These are phyloP conservation scores for Clitopilus passeckerianus DNA, from an alignment of 768 basidiomycete species.

Conservation along the genomic window DNA sequence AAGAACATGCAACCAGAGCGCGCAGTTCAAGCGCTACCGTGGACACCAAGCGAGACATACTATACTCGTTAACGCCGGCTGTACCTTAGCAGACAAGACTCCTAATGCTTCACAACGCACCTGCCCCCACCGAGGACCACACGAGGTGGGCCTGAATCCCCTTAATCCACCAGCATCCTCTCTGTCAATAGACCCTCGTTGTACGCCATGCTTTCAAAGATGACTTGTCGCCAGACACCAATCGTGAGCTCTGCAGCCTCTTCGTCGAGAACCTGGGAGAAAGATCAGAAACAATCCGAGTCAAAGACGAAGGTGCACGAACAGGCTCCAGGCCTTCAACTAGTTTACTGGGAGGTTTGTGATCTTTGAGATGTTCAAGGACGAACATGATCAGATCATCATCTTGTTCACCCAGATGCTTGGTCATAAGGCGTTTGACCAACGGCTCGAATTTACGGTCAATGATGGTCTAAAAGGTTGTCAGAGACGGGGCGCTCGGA, in stretches of 20 bases:
- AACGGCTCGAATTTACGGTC: constrained; percentile 84
- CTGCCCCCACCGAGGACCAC: constrained; percentile 38
- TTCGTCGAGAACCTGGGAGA: constrained; percentile 80
- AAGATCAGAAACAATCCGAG: neutral
- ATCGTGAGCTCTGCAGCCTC: constrained; percentile 79
- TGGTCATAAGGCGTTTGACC: constrained; percentile 76
- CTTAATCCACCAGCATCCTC: constrained; percentile 72
- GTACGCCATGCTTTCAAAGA: constrained; percentile 94
- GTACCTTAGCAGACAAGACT: constrained; percentile 39
- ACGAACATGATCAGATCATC: constrained; percentile 94
- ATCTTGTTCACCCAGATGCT: constrained; percentile 90
- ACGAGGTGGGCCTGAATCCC: constrained; percentile 17
- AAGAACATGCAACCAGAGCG: neutral
- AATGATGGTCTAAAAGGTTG: constrained; percentile 56
- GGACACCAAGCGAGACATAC: constrained; percentile 8
- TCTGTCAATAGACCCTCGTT: constrained; percentile 86
- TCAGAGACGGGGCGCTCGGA: neutral
- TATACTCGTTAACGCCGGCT: constrained; percentile 27
- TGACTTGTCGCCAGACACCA: constrained; percentile 85
- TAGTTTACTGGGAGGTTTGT: constrained; percentile 79
- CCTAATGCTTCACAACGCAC: constrained; percentile 58
- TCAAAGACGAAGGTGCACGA: constrained; percentile 27
- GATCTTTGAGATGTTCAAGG: constrained; percentile 88
- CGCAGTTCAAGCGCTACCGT: neutral
- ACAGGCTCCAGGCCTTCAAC: constrained; percentile 91